These are phyloP conservation scores for Xylariales sp. DNA, from an alignment of 2,329 filamentous ascomycete genomes.

Conservation along the genomic window DNA sequence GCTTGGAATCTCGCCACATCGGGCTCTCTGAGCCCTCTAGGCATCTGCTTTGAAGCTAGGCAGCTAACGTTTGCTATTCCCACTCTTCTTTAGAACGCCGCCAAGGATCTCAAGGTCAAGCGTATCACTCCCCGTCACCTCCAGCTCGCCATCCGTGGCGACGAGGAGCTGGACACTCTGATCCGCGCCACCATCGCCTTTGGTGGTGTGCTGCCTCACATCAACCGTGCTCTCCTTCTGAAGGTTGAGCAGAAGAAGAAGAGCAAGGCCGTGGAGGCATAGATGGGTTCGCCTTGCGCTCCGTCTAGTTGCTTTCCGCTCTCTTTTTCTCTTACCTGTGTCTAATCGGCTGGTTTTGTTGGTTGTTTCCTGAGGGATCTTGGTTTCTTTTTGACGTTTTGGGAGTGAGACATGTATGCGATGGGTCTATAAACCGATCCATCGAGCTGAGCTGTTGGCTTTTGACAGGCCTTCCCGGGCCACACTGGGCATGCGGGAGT, in stretches of 20 bases:
- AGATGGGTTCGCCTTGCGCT: conserved; percentile 37
- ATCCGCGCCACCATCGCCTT: conserved; percentile 98
- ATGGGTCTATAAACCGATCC: no score
- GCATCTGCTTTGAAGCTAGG: no score
- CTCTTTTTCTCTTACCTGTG: background rate
- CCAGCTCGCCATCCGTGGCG: conserved; percentile 95
- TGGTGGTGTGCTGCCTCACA: conserved; percentile 96
- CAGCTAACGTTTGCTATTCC: no score
- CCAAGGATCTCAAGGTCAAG: conserved; percentile 99
- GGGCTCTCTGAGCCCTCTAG: no score
- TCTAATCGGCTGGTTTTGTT: background rate
- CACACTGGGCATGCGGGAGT: background rate
- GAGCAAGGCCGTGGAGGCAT: conserved; percentile 49
- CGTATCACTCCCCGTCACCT: conserved; percentile 97
- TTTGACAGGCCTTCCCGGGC: background rate
- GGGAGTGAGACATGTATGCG: background rate
- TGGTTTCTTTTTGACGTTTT: background rate
- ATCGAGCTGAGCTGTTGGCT: no score
- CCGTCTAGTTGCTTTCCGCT: conserved; percentile 15
- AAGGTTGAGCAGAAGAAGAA: conserved; percentile 99
- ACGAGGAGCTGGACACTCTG: conserved; percentile 95
- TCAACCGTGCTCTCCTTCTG: conserved; percentile 92
- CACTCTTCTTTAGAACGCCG: conserved; percentile 93
- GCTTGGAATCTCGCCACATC: no score
- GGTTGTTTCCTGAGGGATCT: background rate